Base-by-base conservation (phyloP, 2,329 filamentous ascomycete species). In the Aspergillus sp. region DNA sequence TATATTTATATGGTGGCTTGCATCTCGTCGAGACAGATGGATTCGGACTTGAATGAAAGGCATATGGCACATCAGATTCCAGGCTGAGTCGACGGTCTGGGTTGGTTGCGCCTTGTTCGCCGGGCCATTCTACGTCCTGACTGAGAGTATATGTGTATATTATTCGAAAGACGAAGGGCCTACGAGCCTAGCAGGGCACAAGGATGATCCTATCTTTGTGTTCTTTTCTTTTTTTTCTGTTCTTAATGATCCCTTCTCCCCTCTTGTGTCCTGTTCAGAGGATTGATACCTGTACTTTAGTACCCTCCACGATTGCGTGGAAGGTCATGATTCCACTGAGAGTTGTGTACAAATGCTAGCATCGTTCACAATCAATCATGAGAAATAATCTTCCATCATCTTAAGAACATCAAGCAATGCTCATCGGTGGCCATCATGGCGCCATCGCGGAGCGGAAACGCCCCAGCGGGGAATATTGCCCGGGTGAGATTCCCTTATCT, bases 401-500 rank as follows among this genome's bases (percentile, higher is more conserved):
- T 13, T 6, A 36, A 13, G 5, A 36, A 13, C 32, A 13, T 28
- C 5, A n/a, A n/a, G 12, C 10, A 52, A 61, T 38, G 49, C 57
- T 51, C 59, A 64, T 65, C 61, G 39, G 56, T 21, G 60, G 59
- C 63, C 61, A 61, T 64, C 63, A 72, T 73, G 63, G 69, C 70
- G 63, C 62, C 58, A 63, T 64, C 57, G 12, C 43, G 45, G 56
- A 55, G 58, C 43, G 48, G 56, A 59, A 56, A 39, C 36, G 41
- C 32, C 36, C 47, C 55, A 9, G 30, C 32, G 48, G 30, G 28
- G 15, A 36, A 38, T 55, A 58, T 65, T 56, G 57, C 62, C 62
- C 41, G 19, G 60, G 61, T 50, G 32, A 50, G 55, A 41, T 38
- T 32, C 23, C 39, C 57, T 60, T 57, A 54, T 63, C 54, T 52